Evolutionary conservation across 1,284 basidiomycete genomes (phyloP), one percentile per base, ranked within the genome.

Genomic region (Papiliotrema flavescens): DNA sequence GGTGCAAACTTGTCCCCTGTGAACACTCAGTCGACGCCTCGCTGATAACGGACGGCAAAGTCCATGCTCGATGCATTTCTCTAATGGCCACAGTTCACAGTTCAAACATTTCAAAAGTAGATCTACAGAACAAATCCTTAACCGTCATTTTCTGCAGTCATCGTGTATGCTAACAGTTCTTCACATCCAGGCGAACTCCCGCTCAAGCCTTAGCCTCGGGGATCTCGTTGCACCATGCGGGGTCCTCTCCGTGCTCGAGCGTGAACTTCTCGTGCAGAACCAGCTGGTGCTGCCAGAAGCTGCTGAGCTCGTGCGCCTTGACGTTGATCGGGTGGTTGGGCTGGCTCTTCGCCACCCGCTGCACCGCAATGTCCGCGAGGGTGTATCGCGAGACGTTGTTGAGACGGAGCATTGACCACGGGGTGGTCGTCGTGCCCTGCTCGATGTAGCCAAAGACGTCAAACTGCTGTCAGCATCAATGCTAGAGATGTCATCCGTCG

Each of bases 401-500:
- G 55, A 72, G 59, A 47, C 76, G 67, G 23, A 80, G 73, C 79
- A 80, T 80, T 14, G 70, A 73, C 71, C 74, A 78, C 22, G 79
- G 78, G 6, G 78, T 80, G 2, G 79, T 80, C 2, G 79, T 80
- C 7, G 76, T 78, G 11, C 79, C 79, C 57, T 78, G 61, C 65
- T 80, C 78, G 44, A 73, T 70, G 64, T 79, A 80, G 14, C 78
- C 78, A 22, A 68, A 60, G 51, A 80, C 71, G 50, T 66, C 62
- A 62, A 80, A 74, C 51, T 76, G 65, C 13, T 40, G 11, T 15
- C 34, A 45, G 39, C 24, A 36, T 37, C 45, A 35, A 6, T 35
- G 15, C 19, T 17, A 11, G n/a, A 40, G 28, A 32, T 23, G 17
- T 13, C 28, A 32, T 5, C 20, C 23, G 8, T n/a, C 44, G n/a